Base-by-base conservation (phyloP, 2,329 filamentous ascomycete species). In the Fusarium buharicum region DNA sequence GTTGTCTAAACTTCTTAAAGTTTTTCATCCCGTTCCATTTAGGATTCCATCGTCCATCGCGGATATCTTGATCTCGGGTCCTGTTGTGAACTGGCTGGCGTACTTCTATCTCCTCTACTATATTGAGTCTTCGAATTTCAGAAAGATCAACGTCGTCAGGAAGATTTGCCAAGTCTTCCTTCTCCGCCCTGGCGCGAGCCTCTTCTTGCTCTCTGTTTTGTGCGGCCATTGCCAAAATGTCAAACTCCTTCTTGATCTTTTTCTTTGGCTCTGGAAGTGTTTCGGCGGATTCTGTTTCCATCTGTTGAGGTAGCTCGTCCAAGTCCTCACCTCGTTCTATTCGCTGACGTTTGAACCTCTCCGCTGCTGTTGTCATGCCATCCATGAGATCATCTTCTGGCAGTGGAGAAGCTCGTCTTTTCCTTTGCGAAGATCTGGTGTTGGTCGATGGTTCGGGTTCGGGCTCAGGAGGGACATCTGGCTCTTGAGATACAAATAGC, bases 11-110 rank as follows among this genome's bases (percentile, higher is more conserved):
- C 68, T 87, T 90, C 75, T 99, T 99, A 79, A 97, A 99, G 72
- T 99, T 98, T 76, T 92, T 94, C 38, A 94, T 84, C 1, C 94
- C 95, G 72, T 97, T 96, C 95, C 95, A 99, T 34, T 83, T 83
- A 1, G 92, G 87, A 65, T 97, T 86, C 93, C 94, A 97, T 36
- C 91, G 83, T 6, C 82, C 81, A 38, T 81, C 79, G 2, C 77
- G 79, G 39, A 82, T 74, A 17, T 84, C 82, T 53, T 80, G 77
- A n/a, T 88, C 85, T 60, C 69, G 64, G 59, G 66, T 75, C 50
- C 65, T 73, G 27, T 66, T 53, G 3, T 64, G 54, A 68, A 70
- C 69, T 70, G 62, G 65, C 61, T 70, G 52, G 20, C 81, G 83
- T 0, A 97, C 73, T 9, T 90, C 82, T 76, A 96, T 91, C 62